Conservation (phyloP, 768 basidiomycete species). For the Suillus clintonianus region DNA sequence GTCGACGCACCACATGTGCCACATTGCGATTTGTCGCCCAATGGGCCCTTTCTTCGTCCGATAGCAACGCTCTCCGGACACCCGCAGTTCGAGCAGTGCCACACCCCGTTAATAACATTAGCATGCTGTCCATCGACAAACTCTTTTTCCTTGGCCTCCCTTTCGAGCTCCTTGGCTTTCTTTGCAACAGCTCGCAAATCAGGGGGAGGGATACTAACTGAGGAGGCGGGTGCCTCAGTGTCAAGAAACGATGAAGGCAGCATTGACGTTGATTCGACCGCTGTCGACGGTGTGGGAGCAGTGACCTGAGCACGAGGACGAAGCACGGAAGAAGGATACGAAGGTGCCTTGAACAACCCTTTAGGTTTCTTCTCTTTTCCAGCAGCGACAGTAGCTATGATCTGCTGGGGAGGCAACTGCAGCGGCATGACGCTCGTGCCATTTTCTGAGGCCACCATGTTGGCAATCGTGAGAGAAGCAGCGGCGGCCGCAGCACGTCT, state of each 20-base stretch:
- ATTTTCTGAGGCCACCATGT: conserved; percentile 92
- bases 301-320: conserved; percentile 59
- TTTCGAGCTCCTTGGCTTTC: conserved; percentile 70
- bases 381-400: conserved; percentile 32
- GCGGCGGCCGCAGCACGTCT: conserved; percentile 86
- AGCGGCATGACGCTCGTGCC: conserved; percentile 57
- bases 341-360: conserved; percentile 73
- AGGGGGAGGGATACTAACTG: conserved; percentile 32
- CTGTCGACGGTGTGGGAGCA: conserved; percentile 68
- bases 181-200: conserved; percentile 58
- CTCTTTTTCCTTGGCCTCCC: conserved; percentile 83
- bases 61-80: conserved; percentile 86
- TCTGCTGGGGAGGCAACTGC: conserved; percentile 44
- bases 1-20: conserved; percentile 79
- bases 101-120: conserved; percentile 80
- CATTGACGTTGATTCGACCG: conserved; percentile 58
- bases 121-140: conserved; percentile 82
- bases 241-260: conserved; percentile 57
- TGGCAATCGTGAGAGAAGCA: conserved; percentile 82
- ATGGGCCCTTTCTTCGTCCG: conserved; percentile 84
- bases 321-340: conserved; percentile 54
- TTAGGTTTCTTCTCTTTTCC: conserved; percentile 70
- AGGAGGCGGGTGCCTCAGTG: conserved; percentile 53
- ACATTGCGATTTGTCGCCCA: conserved; percentile 90
- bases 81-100: conserved; percentile 96